These are phyloP conservation scores for Yamadazyma kanchanaburiensis DNA, from an alignment of 1,139 yeast genomes.

Conservation along the genomic window DNA sequence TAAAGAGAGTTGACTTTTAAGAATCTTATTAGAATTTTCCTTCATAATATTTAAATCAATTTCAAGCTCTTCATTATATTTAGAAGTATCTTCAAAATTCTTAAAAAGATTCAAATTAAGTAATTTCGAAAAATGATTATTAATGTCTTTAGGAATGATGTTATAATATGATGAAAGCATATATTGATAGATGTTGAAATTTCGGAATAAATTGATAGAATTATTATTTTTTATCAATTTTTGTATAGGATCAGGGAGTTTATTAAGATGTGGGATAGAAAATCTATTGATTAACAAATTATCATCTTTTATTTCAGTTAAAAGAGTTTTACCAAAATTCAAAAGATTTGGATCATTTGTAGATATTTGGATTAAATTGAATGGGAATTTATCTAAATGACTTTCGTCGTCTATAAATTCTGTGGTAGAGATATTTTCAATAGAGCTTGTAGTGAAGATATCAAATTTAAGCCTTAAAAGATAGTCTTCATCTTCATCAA, in stretches of 20 bases:
- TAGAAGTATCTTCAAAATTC: constrained; percentile 35
- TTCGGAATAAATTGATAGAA: constrained; percentile 33
- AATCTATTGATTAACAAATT: constrained; percentile 22
- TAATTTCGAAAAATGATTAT: constrained; percentile 38
- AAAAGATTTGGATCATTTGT: constrained; percentile 41
- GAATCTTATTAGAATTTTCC: constrained; percentile 29
- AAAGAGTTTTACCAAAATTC: constrained; percentile 28
- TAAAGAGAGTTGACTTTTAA: constrained; percentile 34
- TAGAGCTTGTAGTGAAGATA: constrained; percentile 32
- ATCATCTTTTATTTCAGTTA: constrained; percentile 25
- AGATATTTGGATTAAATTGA: constrained; percentile 28
- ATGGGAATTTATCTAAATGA: constrained; percentile 35
- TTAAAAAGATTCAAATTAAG: constrained; percentile 38
- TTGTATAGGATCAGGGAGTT: constrained; percentile 36
- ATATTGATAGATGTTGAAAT: constrained; percentile 35
- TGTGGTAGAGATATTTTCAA: constrained; percentile 15
- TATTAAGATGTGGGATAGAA: constrained; percentile 21
- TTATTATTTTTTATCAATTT: constrained; percentile 30
- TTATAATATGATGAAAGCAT: constrained; percentile 43
- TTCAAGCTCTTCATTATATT: constrained; percentile 25
- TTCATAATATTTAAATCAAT: constrained; percentile 28
- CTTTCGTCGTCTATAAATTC: constrained; percentile 4
- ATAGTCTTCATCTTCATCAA: constrained; percentile 31
- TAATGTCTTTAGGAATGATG: constrained; percentile 27
- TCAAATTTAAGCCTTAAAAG: constrained; percentile 33